Conservation (phyloP, 1,284 basidiomycete species). For the Boletellus deceptivus region DNA sequence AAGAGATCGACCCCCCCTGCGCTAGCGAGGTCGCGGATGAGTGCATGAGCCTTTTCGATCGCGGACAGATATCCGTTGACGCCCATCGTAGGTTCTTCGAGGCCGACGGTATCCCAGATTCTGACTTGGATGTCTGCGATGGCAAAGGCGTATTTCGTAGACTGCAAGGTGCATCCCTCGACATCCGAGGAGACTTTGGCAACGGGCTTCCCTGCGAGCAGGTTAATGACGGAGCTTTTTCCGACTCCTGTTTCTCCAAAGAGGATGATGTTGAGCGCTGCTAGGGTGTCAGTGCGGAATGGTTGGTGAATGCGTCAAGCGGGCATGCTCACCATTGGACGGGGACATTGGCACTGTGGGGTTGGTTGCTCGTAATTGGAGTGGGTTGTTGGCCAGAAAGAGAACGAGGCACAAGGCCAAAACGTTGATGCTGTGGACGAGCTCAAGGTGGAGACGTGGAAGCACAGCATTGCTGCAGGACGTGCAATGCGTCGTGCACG, state of each 20-base stretch:
- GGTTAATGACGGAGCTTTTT: conserved; percentile 35
- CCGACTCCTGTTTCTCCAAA: conserved; percentile 33
- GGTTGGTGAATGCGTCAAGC: conserved; percentile 3
- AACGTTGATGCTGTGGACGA: conserved; percentile 11
- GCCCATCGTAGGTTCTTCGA: conserved; percentile 36
- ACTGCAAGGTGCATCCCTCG: conserved; percentile 26
- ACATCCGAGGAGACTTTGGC: conserved; percentile 30
- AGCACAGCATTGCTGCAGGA: conserved; percentile 2
- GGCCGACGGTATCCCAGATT: conserved; percentile 42
- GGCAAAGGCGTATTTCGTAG: conserved; percentile 19
- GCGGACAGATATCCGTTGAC: conserved; percentile 31
- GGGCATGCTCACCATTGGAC: conserved; percentile 14
- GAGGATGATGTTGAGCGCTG: conserved; percentile 26
- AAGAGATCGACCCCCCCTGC: conserved; percentile 37
- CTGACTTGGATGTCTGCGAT: conserved; percentile 9
- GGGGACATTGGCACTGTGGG: conserved; percentile 16
- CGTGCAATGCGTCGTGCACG: conserved; percentile 12
- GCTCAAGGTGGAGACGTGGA: conserved; percentile 12
- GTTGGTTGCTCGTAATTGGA: conserved; percentile 8
- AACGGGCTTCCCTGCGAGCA: conserved; percentile 25
- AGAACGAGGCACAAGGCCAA: conserved; percentile 4
- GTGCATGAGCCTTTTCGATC: conserved; percentile 34
- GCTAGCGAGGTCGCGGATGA: conserved; percentile 31
- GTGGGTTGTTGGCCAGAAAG: conserved; percentile 4
- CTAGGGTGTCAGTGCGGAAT: neutral